phyloP scores from a whole-genome alignment of 441 rosid genomes.

The Euphorbia corollata region DNA sequence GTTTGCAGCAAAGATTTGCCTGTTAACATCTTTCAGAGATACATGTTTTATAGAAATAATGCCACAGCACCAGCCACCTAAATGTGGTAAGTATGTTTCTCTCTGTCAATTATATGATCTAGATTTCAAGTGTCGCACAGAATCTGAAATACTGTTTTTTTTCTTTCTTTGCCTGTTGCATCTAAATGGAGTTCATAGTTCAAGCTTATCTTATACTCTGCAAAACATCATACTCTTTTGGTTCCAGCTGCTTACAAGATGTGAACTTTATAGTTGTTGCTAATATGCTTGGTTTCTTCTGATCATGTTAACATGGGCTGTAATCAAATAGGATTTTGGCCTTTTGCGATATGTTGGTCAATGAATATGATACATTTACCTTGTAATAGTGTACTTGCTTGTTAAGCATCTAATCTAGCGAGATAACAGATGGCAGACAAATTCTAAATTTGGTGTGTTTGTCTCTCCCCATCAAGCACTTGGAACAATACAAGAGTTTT shows the following conservation, averaged over 20 bases:
- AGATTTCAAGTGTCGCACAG: not conserved
- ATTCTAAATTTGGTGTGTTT: no score
- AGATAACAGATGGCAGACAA: no score
- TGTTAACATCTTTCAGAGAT: conserved; percentile 87
- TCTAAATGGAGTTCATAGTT: not conserved
- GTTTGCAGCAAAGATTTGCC: conserved; percentile 90
- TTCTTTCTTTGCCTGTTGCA: not conserved
- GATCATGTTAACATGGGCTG: not conserved
- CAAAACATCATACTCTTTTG: not conserved
- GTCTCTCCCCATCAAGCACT: not conserved
- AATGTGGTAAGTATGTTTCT: conserved; percentile 44
- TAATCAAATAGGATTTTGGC: no score
- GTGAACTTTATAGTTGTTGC: no score
- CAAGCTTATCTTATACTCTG: not conserved
- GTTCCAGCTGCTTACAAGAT: not conserved
- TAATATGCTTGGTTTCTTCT: not conserved
- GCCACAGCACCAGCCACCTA: conserved; percentile 61
- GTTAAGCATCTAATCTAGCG: no score
- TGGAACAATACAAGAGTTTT: no score
- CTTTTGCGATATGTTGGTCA: no score
- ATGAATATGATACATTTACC: no score
- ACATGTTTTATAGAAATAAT: conserved; percentile 80
- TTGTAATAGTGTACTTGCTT: no score
- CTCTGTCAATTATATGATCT: not conserved
- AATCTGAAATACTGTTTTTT: not conserved